Conservation (phyloP, 352 stramenopile genomes). For the Phytophthora chlamydospora region DNA sequence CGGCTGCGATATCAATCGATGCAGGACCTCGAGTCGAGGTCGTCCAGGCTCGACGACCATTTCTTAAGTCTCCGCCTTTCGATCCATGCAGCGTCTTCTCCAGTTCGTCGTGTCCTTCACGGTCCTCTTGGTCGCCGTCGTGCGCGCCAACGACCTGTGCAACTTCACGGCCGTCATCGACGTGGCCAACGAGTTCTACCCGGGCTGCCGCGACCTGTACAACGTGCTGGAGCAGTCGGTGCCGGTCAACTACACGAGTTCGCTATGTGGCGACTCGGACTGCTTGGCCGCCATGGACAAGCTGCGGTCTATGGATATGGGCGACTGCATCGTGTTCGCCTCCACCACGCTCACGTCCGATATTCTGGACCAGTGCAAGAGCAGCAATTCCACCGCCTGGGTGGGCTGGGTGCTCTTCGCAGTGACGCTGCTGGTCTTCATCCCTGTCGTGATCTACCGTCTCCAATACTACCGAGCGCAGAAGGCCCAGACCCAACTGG, state of each 20-base stretch:
- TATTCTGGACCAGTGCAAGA: constrained; percentile 34
- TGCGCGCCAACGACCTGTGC: constrained; percentile 16
- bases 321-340: constrained; percentile 39
- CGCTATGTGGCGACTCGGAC: constrained; percentile 25
- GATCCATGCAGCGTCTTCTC: constrained; percentile 19
- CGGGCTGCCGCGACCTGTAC: constrained; percentile 30
- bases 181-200: constrained; percentile 32
- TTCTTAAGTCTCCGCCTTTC: not conserved
- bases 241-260: constrained; percentile 32
- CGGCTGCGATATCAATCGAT: too few species aligned
- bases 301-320: constrained; percentile 25
- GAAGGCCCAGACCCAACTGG: constrained; percentile 12
- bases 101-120: constrained; percentile 18
- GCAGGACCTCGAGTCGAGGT: too few species aligned
- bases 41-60: too few species aligned
- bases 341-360: constrained; percentile 29
- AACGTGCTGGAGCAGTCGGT: constrained; percentile 35
- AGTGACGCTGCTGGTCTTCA: constrained; percentile 13
- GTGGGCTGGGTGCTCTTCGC: constrained; percentile 14
- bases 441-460: constrained; percentile 20
- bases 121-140: constrained; percentile 1
- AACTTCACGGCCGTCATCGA: constrained; percentile 32
- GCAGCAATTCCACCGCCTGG: constrained; percentile 6
- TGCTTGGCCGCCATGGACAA: constrained; percentile 28
- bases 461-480: constrained; percentile 11